Conservation (phyloP, 495 filamentous ascomycete genomes). For the Apodospora peruviana region DNA sequence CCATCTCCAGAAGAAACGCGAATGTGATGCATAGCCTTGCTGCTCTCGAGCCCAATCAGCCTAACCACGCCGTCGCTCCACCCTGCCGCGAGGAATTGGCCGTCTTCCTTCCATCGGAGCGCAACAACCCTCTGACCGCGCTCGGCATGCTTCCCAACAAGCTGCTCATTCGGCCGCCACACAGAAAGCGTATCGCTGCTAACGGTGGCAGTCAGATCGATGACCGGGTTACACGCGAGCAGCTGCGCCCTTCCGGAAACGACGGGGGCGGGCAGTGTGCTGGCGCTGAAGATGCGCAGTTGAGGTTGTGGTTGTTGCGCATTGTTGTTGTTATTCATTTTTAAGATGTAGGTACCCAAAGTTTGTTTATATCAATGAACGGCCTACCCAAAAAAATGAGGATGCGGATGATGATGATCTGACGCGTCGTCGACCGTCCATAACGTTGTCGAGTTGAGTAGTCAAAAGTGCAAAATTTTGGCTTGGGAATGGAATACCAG, state of each 20-base stretch:
- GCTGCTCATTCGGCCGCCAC: constrained; percentile 40
- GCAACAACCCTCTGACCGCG: constrained; percentile 47
- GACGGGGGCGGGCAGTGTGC: constrained; percentile 32
- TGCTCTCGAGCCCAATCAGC: constrained; percentile 67
- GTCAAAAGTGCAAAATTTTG: too few species aligned
- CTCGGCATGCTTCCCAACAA: constrained; percentile 41
- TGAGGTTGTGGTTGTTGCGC: constrained; percentile 26
- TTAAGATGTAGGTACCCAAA: not conserved
- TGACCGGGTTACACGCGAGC: constrained; percentile 71
- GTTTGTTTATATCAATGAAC: too few species aligned
- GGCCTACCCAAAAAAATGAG: too few species aligned
- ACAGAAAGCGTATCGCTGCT: constrained; percentile 64
- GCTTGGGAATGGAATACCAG: too few species aligned
- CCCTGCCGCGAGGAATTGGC: constrained; percentile 69
- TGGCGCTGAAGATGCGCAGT: constrained; percentile 41
- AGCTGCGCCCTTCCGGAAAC: constrained; percentile 38
- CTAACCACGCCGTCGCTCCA: constrained; percentile 69
- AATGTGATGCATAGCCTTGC: constrained; percentile 71
- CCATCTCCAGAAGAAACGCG: constrained; percentile 30
- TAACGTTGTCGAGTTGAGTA: too few species aligned
- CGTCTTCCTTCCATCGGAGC: constrained; percentile 75
- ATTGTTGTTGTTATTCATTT: not conserved
- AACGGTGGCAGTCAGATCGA: constrained; percentile 73
- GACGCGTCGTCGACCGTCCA: too few species aligned
- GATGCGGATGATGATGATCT: too few species aligned